A percentile compares a stretch with the other conserved stretches of the same genome.
These are phyloP conservation scores for Vanilla planifolia DNA, from an alignment of 106 monocot species.

Conservation along the genomic window DNA sequence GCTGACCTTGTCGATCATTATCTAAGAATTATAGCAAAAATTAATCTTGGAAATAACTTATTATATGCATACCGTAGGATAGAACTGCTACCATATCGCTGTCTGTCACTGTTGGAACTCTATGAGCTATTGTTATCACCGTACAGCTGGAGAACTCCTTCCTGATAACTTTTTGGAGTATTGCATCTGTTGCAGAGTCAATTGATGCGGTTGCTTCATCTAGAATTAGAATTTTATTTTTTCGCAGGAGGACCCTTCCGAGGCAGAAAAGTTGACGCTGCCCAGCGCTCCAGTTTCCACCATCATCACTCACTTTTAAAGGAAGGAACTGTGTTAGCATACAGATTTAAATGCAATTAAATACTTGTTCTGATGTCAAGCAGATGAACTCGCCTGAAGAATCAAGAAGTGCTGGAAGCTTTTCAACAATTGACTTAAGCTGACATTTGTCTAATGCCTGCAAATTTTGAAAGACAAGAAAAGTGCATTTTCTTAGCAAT, in stretches of 20 bases:
- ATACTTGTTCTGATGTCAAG: not conserved
- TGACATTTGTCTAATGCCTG: constrained; percentile 80
- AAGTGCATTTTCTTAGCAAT: too few relatives aligned
- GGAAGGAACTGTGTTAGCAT: not conserved
- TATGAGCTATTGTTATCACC: constrained; percentile 59
- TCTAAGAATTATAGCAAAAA: too few relatives aligned
- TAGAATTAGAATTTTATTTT: constrained; percentile 56
- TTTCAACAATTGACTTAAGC: constrained; percentile 38
- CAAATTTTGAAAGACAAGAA: not conserved
- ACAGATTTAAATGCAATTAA: not conserved
- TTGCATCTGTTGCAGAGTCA: constrained; percentile 58
- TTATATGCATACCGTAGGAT: constrained; percentile 39
- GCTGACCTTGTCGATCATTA: too few relatives aligned
- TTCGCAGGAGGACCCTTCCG: constrained; percentile 42
- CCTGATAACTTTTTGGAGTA: constrained; percentile 46
- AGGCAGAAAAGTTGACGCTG: constrained; percentile 74
- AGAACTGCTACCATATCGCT: constrained; percentile 66
- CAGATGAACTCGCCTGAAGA: constrained; percentile 33
- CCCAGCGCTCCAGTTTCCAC: constrained; percentile 65
- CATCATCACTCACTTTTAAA: constrained; percentile 52
- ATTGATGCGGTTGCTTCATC: constrained; percentile 82
- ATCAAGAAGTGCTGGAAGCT: constrained; percentile 51
- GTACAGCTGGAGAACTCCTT: constrained; percentile 60
- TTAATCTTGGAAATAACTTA: too few relatives aligned
- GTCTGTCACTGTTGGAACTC: constrained; percentile 73